Evolutionary conservation across 805 yeast genomes (phyloP), one percentile per base, ranked within the genome.

Genomic region (Starmera quercuum): DNA sequence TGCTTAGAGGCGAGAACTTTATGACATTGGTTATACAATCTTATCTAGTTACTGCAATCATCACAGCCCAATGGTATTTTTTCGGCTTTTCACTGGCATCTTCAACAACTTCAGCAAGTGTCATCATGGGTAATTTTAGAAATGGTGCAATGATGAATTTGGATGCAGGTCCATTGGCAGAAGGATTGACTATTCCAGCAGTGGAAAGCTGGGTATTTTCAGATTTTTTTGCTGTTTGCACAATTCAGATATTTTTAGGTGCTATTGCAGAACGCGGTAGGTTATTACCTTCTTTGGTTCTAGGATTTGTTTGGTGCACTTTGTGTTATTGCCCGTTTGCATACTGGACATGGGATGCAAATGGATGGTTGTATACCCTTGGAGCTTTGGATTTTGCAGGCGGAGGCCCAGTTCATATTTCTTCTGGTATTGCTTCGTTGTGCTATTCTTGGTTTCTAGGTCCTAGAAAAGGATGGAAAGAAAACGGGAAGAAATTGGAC

Each of bases 381-480:
- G 96, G 95, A n/a, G 97, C 78, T 4, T 66, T 88, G 33, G 98
- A 90, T 58, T 90, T 85, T 56, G 98, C 98, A n/a, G 98, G 98
- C 31, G 97, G 97, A 36, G 97, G 97, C 2, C 96, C 97, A 2
- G 96, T 90, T 14, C 97, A 90, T 60, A 84, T 92, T 37, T 70
- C 87, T 19, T 78, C 94, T 26, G 97, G 97, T 40, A 83, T 86
- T 17, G 85, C 87, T 22, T 96, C 95, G 2, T 75, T 90, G 46
- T 95, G 83, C 7, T 80, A 78, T 47, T 75, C 87, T 14, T 75
- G 74, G 29, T 80, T 80, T 43, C 59, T 85, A 34, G 95, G 96
- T 13, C 75, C 85, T 49, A 73, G 97, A 71, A 78, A 66, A 67
- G 55, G 47, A 27, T 53, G 56, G 49, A 41, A 38, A 29, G 52